Conservation (phyloP, 305 asterid species). For the Solanum hybrid region DNA sequence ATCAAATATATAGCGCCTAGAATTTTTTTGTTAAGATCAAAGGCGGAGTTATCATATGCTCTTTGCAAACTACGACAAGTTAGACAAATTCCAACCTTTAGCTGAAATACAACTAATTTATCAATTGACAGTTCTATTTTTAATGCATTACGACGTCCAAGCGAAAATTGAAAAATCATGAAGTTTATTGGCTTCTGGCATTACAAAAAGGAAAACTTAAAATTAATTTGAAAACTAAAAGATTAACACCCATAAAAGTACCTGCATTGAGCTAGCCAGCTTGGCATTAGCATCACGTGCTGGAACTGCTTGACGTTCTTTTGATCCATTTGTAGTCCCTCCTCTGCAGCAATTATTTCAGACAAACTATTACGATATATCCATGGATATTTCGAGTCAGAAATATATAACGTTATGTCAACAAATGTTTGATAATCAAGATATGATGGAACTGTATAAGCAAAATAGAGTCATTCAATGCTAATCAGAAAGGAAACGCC, state of each 20-base stretch:
- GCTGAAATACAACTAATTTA: not conserved
- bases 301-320: slow-evolving; percentile 32
- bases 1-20: not conserved
- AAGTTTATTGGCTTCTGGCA: not conserved
- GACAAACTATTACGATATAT: not conserved
- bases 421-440: not conserved
- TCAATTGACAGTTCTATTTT: not conserved
- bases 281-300: slow-evolving; percentile 34
- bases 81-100: not conserved
- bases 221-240: not conserved
- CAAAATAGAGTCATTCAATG: not conserved
- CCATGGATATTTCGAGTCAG: not conserved
- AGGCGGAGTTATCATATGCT: not conserved
- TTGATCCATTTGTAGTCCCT: slow-evolving; percentile 29
- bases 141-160: not conserved
- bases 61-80: not conserved
- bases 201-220: not conserved
- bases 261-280: slow-evolving; percentile 43
- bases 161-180: not conserved
- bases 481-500: not conserved
- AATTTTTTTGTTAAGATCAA: not conserved
- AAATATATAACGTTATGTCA: not conserved
- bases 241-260: slow-evolving; percentile 10
- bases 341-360: slow-evolving; percentile 33
- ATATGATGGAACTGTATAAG: not conserved